phyloP scores from a whole-genome alignment of 495 filamentous ascomycete genomes.

The Penicillium daleae region DNA sequence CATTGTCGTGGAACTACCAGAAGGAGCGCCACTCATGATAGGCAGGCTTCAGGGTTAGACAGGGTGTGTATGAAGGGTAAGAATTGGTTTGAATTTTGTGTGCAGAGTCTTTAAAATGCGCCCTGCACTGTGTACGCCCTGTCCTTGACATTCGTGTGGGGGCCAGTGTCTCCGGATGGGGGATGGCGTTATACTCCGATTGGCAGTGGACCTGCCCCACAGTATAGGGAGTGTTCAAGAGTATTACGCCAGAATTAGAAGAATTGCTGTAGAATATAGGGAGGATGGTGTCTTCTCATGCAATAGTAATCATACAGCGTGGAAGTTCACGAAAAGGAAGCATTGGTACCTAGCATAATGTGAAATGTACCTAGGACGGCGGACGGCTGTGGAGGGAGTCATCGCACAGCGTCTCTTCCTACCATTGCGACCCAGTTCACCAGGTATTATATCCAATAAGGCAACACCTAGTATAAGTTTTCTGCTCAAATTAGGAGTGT shows the following conservation, averaged over 20 bases:
- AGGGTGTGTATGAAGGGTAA: not conserved
- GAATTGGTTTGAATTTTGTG: not conserved
- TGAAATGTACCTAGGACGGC: not conserved
- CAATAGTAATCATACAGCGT: not conserved
- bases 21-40: not conserved
- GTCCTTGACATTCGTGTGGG: conserved; percentile 4
- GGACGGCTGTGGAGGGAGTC: not conserved
- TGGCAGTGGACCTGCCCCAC: conserved; percentile 1
- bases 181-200: not conserved
- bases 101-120: not conserved
- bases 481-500: too few species aligned
- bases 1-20: conserved; percentile 12
- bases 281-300: not conserved
- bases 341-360: not conserved
- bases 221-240: not conserved
- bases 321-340: not conserved
- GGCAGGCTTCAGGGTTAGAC: not conserved
- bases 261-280: not conserved
- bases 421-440: too few species aligned
- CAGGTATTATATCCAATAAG: too few species aligned
- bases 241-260: not conserved
- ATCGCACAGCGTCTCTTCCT: too few species aligned
- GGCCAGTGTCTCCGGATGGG: not conserved
- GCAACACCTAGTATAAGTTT: too few species aligned
- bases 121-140: not conserved